Base-by-base conservation (phyloP, 73 alveolate genomes). In the Halteria grandinella region DNA sequence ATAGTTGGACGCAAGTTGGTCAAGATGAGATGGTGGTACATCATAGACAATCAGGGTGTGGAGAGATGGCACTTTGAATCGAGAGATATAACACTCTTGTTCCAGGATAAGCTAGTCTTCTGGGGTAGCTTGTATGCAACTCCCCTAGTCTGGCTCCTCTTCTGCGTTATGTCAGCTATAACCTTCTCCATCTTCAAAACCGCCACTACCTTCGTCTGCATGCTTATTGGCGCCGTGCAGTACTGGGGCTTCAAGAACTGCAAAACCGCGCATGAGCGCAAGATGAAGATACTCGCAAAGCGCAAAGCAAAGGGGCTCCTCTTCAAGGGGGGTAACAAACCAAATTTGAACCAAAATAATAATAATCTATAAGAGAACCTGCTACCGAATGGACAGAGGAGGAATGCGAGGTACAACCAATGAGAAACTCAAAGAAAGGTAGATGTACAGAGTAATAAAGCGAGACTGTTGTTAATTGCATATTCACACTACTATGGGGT, bases 41-140 rank as follows among this genome's bases (percentile, higher is more conserved):
- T 47, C 36, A 66, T 66, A 45, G 80, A 66, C 28, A 47, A 66
- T 37, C 69, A 47, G 28, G 80, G 80, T 12, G 47, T 45, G n/a
- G 80, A 66, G 51, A 44, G 66, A 45, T 66, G 80, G 80, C 63
- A 44, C 45, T 66, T 36, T 66, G 80, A 66, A 27, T 44, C 69
- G 12, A 66, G 47, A 44, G 66, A 60, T 62, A 62, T 12, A 28
- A 41, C 45, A 6, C 20, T 66, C 11, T n/a, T 44, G 50, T 41
- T 47, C 36, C 29, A 66, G 28, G 80, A 66, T 66, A 66, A 47
- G 32, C 43, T 66, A 44, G 80, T 66, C 4, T 66, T 66, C 28
- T 66, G 80, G 80, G 63, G 69, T 11, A 12, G 15, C 47, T 37
- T 66, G 27, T 10, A 36, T 21, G 29, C 45, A 1, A 52, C 43